Percentiles rank a stretch among this genome's conserved stretches.
phyloP scores from a whole-genome alignment of 1,139 yeast species.

The Candida anutae region DNA sequence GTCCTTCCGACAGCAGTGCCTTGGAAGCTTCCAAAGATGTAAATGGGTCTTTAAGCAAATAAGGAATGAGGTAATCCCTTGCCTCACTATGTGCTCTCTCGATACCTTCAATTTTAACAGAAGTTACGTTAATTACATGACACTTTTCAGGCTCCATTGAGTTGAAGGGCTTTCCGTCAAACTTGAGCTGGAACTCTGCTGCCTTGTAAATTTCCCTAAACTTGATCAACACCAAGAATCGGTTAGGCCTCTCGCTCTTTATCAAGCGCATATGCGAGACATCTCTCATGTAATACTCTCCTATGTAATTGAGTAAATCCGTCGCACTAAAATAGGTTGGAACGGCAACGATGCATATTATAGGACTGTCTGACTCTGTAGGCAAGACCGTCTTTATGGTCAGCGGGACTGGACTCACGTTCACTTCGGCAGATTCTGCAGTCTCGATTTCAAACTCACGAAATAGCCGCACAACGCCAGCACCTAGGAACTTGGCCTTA shows the following conservation, averaged over 20 bases:
- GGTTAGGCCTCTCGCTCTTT: slow-evolving; percentile 56
- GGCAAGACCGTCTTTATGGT: slow-evolving; percentile 1
- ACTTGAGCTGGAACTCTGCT: slow-evolving; percentile 52
- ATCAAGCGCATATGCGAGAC: slow-evolving; percentile 71
- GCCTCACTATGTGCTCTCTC: slow-evolving; percentile 3
- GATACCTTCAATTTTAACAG: slow-evolving; percentile 35
- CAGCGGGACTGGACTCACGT: slow-evolving; percentile 3
- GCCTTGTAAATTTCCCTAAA: slow-evolving; percentile 54
- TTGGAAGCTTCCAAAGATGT: slow-evolving; percentile 12
- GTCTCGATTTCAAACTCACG: slow-evolving; percentile 35
- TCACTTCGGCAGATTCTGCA: background rate
- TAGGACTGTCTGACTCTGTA: slow-evolving; percentile 46
- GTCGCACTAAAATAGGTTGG: slow-evolving; percentile 86
- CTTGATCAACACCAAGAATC: slow-evolving; percentile 73
- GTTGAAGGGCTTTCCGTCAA: slow-evolving; percentile 71
- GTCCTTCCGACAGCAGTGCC: slow-evolving; percentile 4
- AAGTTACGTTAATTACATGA: slow-evolving; percentile 62
- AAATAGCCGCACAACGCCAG: slow-evolving; percentile 66
- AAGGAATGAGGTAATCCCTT: slow-evolving; percentile 44
- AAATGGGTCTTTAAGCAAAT: slow-evolving; percentile 68
- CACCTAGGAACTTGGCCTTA: slow-evolving; percentile 54
- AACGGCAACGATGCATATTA: slow-evolving; percentile 73
- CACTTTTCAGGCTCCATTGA: slow-evolving; percentile 88
- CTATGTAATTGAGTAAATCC: slow-evolving; percentile 74
- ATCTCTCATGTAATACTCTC: slow-evolving; percentile 46